Base-by-base conservation (phyloP, 2,329 filamentous ascomycete genomes). In the Diatrype stigma region DNA sequence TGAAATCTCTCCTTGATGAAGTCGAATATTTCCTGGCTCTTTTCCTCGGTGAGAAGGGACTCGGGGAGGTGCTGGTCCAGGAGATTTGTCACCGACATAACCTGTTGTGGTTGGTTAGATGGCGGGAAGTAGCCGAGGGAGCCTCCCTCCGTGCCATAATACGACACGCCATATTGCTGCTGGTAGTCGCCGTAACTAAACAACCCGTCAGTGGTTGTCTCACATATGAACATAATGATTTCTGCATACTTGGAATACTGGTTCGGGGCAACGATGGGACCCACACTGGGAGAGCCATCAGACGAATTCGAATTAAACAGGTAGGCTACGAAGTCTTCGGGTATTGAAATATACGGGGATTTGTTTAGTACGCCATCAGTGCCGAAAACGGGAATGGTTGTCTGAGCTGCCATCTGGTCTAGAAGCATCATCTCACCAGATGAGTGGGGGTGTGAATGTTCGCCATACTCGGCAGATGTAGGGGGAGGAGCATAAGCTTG, bases 61-160 rank as follows among this genome's bases (percentile, higher is more conserved):
- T 95, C 89, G 1, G 89, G 89, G 6, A 87, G 82, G 48, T 84
- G 87, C 22, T 89, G 86, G 64, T 95, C 91, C 23, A 95, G 78
- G 37, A 95, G 79, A 60, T 87, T 95, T 51, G 86, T 93, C 45
- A 96, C 89, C 17, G 90, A 89, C 91, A 96, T 96, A 34, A 92
- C 85, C 62, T 95, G 89, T 59, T 89, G 85, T 3, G 82, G 80
- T 49, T 78, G 75, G 26, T 66, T 69, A 12, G 75, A 70, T n/a
- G 78, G 73, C 32, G 81, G 81, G 58, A 82, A 83, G 54, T 82
- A 82, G 16, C 79, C 79, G 42, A 79, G 63, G 34, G 75, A 68
- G 30, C 71, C 66, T 35, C 74, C 70, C 40, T 81, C 75, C 28
- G 69, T 70, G 6, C 73, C 71, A 42, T 78, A 73, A 54, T 80